Conservation (phyloP, 805 yeast genomes). For the Yarrowia deformans region DNA sequence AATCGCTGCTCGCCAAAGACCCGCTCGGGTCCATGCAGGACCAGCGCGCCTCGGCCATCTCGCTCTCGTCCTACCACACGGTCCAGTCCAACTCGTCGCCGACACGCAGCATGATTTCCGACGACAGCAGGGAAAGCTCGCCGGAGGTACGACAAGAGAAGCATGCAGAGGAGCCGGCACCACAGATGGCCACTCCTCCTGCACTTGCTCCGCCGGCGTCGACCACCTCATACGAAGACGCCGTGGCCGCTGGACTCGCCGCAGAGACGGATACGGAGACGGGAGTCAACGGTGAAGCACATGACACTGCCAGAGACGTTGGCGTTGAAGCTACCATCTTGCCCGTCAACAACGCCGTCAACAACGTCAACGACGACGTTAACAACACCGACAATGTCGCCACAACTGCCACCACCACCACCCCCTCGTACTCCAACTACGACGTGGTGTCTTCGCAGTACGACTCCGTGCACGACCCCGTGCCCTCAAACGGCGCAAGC, state of each 20-base stretch:
- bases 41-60: conserved; percentile 34
- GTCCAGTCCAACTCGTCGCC: conserved; percentile 22
- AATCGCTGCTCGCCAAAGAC: conserved; percentile 25
- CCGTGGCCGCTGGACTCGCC: conserved; percentile 14
- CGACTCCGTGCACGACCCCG: too few relatives aligned
- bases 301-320: too few relatives aligned
- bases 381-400: not conserved
- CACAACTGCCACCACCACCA: too few relatives aligned
- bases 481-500: too few relatives aligned
- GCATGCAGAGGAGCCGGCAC: too few relatives aligned
- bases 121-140: conserved; percentile 11
- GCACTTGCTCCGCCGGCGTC: not conserved
- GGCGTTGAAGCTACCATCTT: too few relatives aligned
- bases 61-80: conserved; percentile 27
- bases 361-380: not conserved
- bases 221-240: conserved; percentile 12
- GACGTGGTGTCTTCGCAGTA: conserved; percentile 2
- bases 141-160: conserved; percentile 10
- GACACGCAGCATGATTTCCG: conserved; percentile 13
- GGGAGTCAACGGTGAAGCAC: too few relatives aligned
- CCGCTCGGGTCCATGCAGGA: conserved; percentile 21
- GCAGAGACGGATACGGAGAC: not conserved
- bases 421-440: conserved; percentile 1
- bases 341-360: too few relatives aligned
- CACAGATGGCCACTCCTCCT: not conserved